phyloP scores from a whole-genome alignment of 2,329 filamentous ascomycete species.

The Fusarium tuaranense region DNA sequence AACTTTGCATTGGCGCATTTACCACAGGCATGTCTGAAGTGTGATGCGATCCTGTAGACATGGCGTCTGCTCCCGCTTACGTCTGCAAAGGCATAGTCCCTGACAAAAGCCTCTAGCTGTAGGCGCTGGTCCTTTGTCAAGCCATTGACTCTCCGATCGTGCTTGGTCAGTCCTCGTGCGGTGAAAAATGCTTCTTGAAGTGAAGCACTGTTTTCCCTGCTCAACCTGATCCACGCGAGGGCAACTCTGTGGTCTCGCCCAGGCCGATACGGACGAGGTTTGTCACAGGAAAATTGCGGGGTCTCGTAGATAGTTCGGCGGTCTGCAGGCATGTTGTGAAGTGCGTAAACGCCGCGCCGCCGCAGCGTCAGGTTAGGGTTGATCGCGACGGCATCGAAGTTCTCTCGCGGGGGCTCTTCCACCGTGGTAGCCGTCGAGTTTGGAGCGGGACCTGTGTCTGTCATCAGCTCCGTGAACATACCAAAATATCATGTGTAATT shows the following conservation, averaged over 20 bases:
- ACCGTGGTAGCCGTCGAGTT: background rate
- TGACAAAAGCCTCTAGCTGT: constrained; percentile 36
- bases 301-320: constrained; percentile 33
- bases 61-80: constrained; percentile 5
- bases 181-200: background rate
- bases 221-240: constrained; percentile 30
- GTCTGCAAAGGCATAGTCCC: constrained; percentile 43
- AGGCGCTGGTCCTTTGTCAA: constrained; percentile 10
- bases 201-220: background rate
- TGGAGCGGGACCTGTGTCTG: background rate
- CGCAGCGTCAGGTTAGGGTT: too few species aligned
- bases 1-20: constrained; percentile 44
- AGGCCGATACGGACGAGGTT: background rate
- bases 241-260: background rate
- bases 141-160: too few species aligned
- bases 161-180: too few species aligned
- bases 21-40: constrained; percentile 51
- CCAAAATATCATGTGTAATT: background rate
- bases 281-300: constrained; percentile 30
- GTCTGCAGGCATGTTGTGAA: background rate
- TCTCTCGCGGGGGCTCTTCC: constrained; percentile 1
- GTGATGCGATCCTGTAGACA: constrained; percentile 35
- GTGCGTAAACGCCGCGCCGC: constrained; percentile 38
- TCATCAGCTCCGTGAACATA: background rate
- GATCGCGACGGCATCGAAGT: constrained; percentile 20